Evolutionary conservation across 169 alveolate genomes (phyloP), one percentile per base, ranked within the genome.

Genomic region (Eimeria acervulina): DNA sequence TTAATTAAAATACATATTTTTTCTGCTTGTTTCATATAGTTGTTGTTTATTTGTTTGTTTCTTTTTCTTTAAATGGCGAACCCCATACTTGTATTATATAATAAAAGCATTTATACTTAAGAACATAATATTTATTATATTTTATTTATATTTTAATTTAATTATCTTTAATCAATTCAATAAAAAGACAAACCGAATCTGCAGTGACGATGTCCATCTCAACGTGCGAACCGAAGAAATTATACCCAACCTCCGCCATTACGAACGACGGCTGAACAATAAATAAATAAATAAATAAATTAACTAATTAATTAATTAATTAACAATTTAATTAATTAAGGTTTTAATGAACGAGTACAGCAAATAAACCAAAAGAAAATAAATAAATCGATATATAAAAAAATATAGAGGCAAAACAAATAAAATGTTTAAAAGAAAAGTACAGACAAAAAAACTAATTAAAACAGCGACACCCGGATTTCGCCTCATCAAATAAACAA

Each of bases 161-260:
- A n/a, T n/a, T 63, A 23, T 63, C 5, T 63, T 63, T 63, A 23
- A 10, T 63, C 23, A 28, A 28, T 13, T n/a, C 7, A 7, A 19
- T 13, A 28, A 28, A 28, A 12, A 15, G 33, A 44, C 90, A 7
- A 40, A 81, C 90, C 15, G 70, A 13, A 44, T 81, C 23, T 26
- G 72, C 70, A 2, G 90, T 81, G 10, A 94, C 63, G 44, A 94
- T 31, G 52, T 94, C 96, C 89, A 94, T 52, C 52, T 94, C 96
- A n/a, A 94, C 68, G 66, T 94, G 96, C 19, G 96, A 94, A n/a
- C 33, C 68, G 38, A 94, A 47, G 66, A 94, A 94, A 90, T 94
- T 94, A 61, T 66, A 94, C 26, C 68, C 84, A 15, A 94, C 94
- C 33, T 81, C 92, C 13, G 96, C 90, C 51, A 81, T 2, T 19